Evolutionary conservation across 1,284 basidiomycete genomes (phyloP), one percentile per base, ranked within the genome.

Genomic region (Rhodotorula sp.): DNA sequence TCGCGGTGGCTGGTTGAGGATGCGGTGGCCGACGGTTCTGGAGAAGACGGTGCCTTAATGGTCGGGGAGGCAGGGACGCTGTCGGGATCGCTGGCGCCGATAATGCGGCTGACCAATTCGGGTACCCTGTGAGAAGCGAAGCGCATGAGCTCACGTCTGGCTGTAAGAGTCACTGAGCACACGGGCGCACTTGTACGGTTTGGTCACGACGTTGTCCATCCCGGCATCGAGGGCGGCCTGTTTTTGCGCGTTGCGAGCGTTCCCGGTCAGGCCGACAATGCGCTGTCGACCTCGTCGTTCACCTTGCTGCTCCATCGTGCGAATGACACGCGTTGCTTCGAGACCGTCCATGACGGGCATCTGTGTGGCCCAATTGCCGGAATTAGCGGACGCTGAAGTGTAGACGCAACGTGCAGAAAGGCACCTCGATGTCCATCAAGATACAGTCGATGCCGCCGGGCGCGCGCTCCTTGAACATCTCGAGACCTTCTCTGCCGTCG

Each of bases 321-420:
- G 70, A 21, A 72, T 74, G 21, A 66, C 54, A 4, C 68, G 46
- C 5, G 73, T 72, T 7, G 70, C 73, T 1, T 46, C 53, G 7
- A 74, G 62, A 1, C 73, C 73, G 50, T 72, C 70, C 50, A 72
- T 44, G 17, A 72, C 56, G 17, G 73, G 73, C 73, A 74, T 72
- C 70, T 70, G 45, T 8, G 41, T 4, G 23, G 10, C 3, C n/a
- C 17, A 34, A 34, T 34, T 34, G 34, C 34, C 19, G 56, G 21
- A 4, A 8, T 13, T 0, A 3, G 42, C 1, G 9, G 13, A 61
- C 60, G 23, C 42, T 13, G 21, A 53, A 16, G 17, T 2, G 4
- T 2, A n/a, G 41, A 3, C n/a, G 27, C 25, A 23, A 44, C 14
- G 34, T 9, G 27, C 14, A 52, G n/a, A 56, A 8, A 45, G 60